phyloP scores from a whole-genome alignment of 768 basidiomycete species.

The Gymnopilus junonius region DNA sequence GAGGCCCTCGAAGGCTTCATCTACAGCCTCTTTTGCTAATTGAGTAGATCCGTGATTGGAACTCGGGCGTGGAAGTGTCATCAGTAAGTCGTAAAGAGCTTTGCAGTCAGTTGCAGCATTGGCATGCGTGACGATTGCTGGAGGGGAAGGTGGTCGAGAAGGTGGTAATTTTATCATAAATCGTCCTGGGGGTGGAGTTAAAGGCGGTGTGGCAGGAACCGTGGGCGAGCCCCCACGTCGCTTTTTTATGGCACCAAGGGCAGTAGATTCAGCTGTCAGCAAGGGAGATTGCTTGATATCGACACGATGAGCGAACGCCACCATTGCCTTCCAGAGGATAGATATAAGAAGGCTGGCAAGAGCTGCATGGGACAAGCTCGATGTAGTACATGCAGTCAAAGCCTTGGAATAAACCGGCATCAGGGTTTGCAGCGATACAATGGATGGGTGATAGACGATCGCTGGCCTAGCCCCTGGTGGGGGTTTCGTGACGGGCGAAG shows the following conservation, averaged over 20 bases:
- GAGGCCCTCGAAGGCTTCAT: constrained; percentile 75
- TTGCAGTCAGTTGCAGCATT: constrained; percentile 62
- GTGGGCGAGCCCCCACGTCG: constrained; percentile 39
- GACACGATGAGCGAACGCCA: constrained; percentile 71
- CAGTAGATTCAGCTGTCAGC: constrained; percentile 39
- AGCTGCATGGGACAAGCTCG: constrained; percentile 56
- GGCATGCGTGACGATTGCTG: constrained; percentile 36
- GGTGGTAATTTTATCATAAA: constrained; percentile 72
- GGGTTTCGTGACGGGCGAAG: constrained; percentile 31
- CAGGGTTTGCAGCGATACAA: constrained; percentile 58
- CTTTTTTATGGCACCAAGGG: constrained; percentile 42
- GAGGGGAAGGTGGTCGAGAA: constrained; percentile 72
- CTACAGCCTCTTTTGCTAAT: constrained; percentile 79
- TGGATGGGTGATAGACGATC: constrained; percentile 57
- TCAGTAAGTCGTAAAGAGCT: constrained; percentile 64
- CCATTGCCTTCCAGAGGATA: constrained; percentile 73
- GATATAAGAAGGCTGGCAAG: constrained; percentile 77
- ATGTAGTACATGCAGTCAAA: constrained; percentile 58
- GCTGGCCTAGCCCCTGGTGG: constrained; percentile 34
- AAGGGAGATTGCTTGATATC: constrained; percentile 42
- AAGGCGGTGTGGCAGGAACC: constrained; percentile 49
- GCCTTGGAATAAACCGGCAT: constrained; percentile 66
- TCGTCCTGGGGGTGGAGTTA: constrained; percentile 58
- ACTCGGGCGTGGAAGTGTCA: constrained; percentile 61
- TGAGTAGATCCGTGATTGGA: constrained; percentile 49